A percentile compares a stretch with the other conserved stretches of the same genome.
These are phyloP conservation scores for Allium cepa DNA, from an alignment of 106 monocot genomes.

Conservation along the genomic window DNA sequence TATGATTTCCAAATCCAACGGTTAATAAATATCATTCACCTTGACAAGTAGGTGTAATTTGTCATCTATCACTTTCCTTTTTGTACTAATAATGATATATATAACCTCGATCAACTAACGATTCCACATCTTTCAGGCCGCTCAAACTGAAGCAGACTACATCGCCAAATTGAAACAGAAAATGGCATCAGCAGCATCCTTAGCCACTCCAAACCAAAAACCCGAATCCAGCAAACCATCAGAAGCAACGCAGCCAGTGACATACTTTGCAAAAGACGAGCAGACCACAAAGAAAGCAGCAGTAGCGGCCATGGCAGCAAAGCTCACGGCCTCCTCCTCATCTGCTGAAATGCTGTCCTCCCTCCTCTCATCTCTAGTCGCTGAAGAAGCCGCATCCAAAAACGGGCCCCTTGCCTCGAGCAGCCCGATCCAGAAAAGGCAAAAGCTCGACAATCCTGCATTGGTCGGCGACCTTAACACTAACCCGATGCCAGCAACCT, in stretches of 20 bases:
- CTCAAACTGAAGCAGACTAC: slow-evolving; percentile 34
- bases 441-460: slow-evolving; percentile 56
- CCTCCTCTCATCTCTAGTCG: slow-evolving; percentile 67
- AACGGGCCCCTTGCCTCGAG: slow-evolving; percentile 18
- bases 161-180: slow-evolving; percentile 37
- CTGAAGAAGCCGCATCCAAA: slow-evolving; percentile 76
- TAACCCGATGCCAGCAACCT: slow-evolving; percentile 20
- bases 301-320: slow-evolving; percentile 85
- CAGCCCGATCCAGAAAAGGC: slow-evolving; percentile 28
- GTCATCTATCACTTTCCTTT: too few relatives aligned
- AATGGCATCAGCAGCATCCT: slow-evolving; percentile 13
- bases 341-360: slow-evolving; percentile 82
- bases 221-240: slow-evolving; percentile 6
- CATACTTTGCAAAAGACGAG: slow-evolving; percentile 42
- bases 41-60: too few relatives aligned
- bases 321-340: slow-evolving; percentile 74
- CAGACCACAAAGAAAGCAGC: slow-evolving; percentile 75
- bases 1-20: too few relatives aligned
- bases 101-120: neutral
- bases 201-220: slow-evolving; percentile 5
- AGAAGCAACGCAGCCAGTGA: slow-evolving; percentile 11
- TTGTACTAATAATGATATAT: too few relatives aligned
- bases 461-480: slow-evolving; percentile 12
- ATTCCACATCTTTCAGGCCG: slow-evolving; percentile 38
- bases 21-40: too few relatives aligned